Evolutionary conservation across 2,329 filamentous ascomycete species (phyloP).

Genomic region (Ceratocystis eucalypticola): DNA sequence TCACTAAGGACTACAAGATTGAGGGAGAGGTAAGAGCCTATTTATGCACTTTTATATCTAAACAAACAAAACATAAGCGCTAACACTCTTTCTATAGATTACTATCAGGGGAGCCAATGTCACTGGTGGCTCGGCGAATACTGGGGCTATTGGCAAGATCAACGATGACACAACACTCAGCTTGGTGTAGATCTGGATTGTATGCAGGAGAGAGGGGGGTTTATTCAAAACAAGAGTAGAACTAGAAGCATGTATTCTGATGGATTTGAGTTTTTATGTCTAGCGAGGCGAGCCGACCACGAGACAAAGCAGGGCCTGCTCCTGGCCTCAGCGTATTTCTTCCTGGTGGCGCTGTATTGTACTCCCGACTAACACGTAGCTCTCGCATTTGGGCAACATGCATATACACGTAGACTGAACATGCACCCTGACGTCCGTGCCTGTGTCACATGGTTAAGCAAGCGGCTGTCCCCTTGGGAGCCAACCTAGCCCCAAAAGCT

Average conservation of each 20-base stretch:
- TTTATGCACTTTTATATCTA: not conserved
- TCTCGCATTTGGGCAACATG: not conserved
- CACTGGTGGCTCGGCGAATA: conserved; percentile 47
- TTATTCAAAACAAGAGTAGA: not conserved
- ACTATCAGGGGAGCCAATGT: conserved; percentile 36
- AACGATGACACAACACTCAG: conserved; percentile 61
- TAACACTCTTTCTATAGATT: conserved; percentile 7
- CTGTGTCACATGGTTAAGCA: not conserved
- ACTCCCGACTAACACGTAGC: not conserved
- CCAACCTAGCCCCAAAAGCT: not conserved
- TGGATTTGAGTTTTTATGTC: not conserved
- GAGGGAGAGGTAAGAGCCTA: conserved; percentile 44
- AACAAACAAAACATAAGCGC: not conserved
- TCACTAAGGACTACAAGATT: conserved; percentile 48
- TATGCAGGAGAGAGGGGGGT: not conserved
- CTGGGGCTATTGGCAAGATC: conserved; percentile 53
- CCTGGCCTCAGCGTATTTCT: not conserved
- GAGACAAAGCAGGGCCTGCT: not conserved
- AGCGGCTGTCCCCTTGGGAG: not conserved
- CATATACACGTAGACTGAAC: not conserved
- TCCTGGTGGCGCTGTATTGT: not conserved
- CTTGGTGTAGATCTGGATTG: conserved; percentile 28
- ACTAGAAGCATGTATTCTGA: conserved; percentile 2
- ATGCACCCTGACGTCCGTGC: not conserved
- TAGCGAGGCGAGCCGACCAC: not conserved